Conservation (phyloP, 225 moss, liverwort and hornwort species). For the Pleurozium schreberi region DNA sequence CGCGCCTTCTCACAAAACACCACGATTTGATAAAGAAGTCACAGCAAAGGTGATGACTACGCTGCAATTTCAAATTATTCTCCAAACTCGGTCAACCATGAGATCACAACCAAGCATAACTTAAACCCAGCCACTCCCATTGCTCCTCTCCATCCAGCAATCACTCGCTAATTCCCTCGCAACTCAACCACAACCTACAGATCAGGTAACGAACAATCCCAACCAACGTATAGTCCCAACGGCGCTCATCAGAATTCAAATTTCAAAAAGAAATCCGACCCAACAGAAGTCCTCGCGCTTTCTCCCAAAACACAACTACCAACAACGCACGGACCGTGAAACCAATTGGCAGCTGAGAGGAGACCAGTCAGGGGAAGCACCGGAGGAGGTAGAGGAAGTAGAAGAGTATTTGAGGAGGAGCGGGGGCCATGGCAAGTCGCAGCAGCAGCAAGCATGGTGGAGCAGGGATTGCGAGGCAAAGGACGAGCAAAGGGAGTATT, state of each 20-base stretch:
- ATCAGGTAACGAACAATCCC: background rate
- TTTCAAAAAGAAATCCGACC: background rate
- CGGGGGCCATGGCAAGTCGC: conserved; percentile 19
- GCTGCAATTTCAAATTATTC: background rate
- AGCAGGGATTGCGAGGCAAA: background rate
- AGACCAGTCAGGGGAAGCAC: background rate
- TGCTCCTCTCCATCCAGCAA: background rate
- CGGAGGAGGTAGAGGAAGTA: background rate
- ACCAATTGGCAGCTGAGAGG: background rate
- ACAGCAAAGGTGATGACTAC: background rate
- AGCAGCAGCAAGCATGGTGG: conserved; percentile 17
- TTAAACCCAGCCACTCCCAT: background rate
- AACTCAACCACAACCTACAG: background rate
- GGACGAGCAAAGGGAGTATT: background rate
- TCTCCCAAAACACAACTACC: background rate
- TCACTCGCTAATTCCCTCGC: background rate
- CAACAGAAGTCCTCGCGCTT: background rate
- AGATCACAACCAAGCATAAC: background rate
- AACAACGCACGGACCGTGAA: background rate
- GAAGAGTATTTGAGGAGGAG: background rate
- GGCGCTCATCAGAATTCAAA: background rate
- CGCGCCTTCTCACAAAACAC: background rate
- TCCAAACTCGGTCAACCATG: background rate
- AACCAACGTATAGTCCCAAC: background rate
- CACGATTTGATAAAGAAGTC: background rate